phyloP scores from a whole-genome alignment of 2,329 filamentous ascomycete genomes.

The Aspergillus sp. region DNA sequence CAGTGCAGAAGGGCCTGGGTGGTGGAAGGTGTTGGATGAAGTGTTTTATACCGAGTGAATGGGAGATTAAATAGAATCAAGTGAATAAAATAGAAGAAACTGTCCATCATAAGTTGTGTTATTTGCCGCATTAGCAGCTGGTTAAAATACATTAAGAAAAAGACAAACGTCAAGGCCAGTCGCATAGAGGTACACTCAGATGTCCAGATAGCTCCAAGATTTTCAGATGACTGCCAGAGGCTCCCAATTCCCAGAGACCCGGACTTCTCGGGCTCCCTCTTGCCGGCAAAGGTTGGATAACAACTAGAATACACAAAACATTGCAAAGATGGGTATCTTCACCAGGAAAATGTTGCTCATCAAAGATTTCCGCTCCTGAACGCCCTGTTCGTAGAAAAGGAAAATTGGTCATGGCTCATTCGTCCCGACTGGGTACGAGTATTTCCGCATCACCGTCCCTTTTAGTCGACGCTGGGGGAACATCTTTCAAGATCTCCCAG shows the following conservation, averaged over 20 bases:
- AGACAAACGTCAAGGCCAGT: background rate
- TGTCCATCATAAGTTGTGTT: too few relatives aligned
- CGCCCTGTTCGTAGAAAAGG: slow-evolving; percentile 10
- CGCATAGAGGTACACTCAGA: background rate
- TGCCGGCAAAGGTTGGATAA: background rate
- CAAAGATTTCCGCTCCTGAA: slow-evolving; percentile 16
- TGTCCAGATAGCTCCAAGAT: slow-evolving; percentile 3
- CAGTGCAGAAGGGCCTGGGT: slow-evolving; percentile 30
- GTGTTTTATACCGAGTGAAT: slow-evolving; percentile 27
- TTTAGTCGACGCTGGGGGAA: slow-evolving; percentile 30
- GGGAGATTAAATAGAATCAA: background rate
- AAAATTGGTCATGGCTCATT: slow-evolving; percentile 16
- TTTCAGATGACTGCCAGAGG: slow-evolving; percentile 2
- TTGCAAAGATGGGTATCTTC: slow-evolving; percentile 22
- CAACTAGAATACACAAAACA: slow-evolving; percentile 10
- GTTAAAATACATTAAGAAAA: background rate
- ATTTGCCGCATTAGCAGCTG: background rate
- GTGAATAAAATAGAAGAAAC: too few relatives aligned
- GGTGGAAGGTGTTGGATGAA: slow-evolving; percentile 33
- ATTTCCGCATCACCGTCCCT: background rate
- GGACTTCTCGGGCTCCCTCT: background rate
- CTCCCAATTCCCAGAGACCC: slow-evolving; percentile 1
- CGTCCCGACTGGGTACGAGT: too few relatives aligned
- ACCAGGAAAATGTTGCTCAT: slow-evolving; percentile 11
- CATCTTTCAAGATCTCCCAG: slow-evolving; percentile 44